Evolutionary conservation across 352 stramenopile species (phyloP), one percentile per base, ranked within the genome.

Genomic region (Peronospora farinosa): DNA sequence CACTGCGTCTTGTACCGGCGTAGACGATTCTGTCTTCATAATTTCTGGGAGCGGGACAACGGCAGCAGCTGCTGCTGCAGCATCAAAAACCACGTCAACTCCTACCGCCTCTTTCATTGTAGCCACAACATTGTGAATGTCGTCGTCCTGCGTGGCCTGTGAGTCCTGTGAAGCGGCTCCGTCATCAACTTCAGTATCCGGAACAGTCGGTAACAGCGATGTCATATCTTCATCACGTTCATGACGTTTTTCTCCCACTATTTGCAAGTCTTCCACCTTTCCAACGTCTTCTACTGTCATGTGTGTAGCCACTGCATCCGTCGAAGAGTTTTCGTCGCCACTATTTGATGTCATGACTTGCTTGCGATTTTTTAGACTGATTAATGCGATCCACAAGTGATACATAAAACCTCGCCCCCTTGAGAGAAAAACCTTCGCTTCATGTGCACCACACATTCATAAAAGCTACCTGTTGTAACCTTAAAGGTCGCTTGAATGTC

Each of bases 111-210:
- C 69, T 50, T 80, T 78, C 49, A 89, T 84, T 57, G 78, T 84
- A 40, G 74, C 73, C 66, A 86, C 83, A 5, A 86, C 75, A 19
- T 81, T 63, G 23, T 63, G 78, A 23, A 80, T 76, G 6, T 68
- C 69, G 16, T 86, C 73, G 28, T 83, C 70, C 16, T 84, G 67
- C 10, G 67, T 74, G 39, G 69, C 70, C 40, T 74, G 67, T 12
- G 67, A 54, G 37, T 77, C 65, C 19, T 80, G 57, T n/a, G 55
- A 53, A 27, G 35, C 39, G n/a, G 21, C 30, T 0, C 31, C 32
- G 21, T 67, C 53, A 7, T 37, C 46, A 3, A 27, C 25, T 45
- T 41, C 35, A 17, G 28, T 38, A 3, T 54, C 37, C n/a, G 51
- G 8, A 1, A 60, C 69, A 19, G 51, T 66, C 7, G 51, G 51